These are phyloP conservation scores for Mesostigma viride DNA, from an alignment of 139 green algal species.

Conservation along the genomic window DNA sequence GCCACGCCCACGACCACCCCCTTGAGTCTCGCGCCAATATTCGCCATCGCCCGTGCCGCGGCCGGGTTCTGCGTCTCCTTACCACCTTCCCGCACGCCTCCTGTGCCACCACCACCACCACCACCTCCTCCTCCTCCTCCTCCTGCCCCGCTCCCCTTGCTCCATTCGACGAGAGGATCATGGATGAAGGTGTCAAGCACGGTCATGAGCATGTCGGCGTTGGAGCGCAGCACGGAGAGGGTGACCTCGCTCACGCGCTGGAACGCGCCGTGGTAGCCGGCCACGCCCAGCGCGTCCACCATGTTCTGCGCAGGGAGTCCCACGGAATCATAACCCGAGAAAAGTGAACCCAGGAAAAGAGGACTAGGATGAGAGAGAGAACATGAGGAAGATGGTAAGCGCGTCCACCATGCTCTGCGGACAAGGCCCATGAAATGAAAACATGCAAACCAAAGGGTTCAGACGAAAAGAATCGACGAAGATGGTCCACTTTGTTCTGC, in stretches of 20 bases:
- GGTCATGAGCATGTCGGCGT: conserved; percentile 72
- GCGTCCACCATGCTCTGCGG: too few species aligned
- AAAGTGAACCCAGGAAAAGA: too few species aligned
- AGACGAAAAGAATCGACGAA: too few species aligned
- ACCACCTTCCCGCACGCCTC: too few species aligned
- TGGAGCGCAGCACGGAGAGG: conserved; percentile 60
- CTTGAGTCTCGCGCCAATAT: conserved; percentile 33
- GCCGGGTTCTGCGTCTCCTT: too few species aligned
- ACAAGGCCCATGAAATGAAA: too few species aligned
- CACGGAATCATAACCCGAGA: too few species aligned
- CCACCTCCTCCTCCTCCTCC: conserved; percentile 6
- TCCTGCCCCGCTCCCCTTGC: conserved; percentile 19
- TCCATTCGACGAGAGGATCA: conserved; percentile 93
- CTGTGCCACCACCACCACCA: too few species aligned
- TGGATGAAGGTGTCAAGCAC: conserved; percentile 93
- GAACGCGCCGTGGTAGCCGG: conserved; percentile 79
- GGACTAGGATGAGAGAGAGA: too few species aligned
- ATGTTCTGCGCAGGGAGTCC: conserved; percentile 68
- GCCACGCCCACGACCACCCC: conserved; percentile 71
- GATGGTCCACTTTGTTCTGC: too few species aligned
- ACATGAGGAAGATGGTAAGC: too few species aligned
- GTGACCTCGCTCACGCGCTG: conserved; percentile 70
- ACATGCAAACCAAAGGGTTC: too few species aligned
- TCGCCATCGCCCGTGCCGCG: conserved; percentile 27
- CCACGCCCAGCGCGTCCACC: conserved; percentile 82